A percentile compares a stretch with the other conserved stretches of the same genome.
phyloP scores from a whole-genome alignment of 139 green algal genomes.

The Choricystis sp. region DNA sequence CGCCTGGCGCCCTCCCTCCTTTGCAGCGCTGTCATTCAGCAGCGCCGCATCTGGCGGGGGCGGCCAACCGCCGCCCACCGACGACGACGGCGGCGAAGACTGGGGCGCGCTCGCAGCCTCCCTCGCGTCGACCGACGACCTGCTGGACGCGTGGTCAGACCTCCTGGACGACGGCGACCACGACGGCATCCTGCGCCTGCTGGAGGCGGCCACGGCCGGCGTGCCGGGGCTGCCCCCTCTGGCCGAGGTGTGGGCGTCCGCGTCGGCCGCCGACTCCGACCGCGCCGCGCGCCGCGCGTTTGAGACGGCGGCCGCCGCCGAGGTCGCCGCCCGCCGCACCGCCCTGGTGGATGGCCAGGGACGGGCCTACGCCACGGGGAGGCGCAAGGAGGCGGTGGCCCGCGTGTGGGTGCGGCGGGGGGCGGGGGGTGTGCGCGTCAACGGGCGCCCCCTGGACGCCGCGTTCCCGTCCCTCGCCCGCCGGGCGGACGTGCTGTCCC shows the following conservation, averaged over 20 bases:
- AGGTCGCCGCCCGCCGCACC: conserved; percentile 10
- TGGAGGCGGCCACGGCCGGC: not conserved
- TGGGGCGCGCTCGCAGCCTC: not conserved
- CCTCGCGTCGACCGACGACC: not conserved
- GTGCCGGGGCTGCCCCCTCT: not conserved
- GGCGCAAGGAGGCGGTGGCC: conserved; percentile 45
- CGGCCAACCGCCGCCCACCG: not conserved
- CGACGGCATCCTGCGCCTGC: not conserved
- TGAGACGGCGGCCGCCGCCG: conserved; percentile 15
- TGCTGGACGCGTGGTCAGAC: not conserved
- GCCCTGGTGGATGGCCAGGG: conserved; percentile 37
- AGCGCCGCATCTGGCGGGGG: too few species aligned
- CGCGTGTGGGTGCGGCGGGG: conserved; percentile 35
- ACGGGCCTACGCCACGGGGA: conserved; percentile 34
- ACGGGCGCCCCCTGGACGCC: conserved; percentile 36
- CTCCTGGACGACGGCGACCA: not conserved
- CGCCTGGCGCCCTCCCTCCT: too few species aligned
- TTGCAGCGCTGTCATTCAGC: too few species aligned
- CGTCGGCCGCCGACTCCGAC: not conserved
- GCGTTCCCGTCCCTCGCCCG: conserved; percentile 52
- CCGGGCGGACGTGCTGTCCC: conserved; percentile 47
- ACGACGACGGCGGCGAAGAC: not conserved
- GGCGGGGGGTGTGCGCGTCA: conserved; percentile 42
- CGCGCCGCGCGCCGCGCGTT: not conserved
- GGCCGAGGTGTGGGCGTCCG: not conserved